Evolutionary conservation across 2,329 filamentous ascomycete species (phyloP).

Genomic region (Mollisia scopiformis): DNA sequence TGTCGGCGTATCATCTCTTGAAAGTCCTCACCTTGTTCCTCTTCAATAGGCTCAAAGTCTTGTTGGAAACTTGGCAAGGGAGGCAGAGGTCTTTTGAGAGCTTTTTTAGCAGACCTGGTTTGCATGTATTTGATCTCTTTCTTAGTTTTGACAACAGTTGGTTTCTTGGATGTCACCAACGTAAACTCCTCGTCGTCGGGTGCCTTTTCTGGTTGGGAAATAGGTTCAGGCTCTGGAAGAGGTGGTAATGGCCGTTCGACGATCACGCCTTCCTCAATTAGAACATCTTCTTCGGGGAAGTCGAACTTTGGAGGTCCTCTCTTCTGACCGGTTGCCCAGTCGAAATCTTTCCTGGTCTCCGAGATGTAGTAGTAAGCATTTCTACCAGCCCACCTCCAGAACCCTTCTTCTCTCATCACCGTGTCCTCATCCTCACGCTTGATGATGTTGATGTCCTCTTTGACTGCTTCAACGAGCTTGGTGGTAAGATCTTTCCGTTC

Average conservation of each 20-base stretch:
- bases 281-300: conserved; percentile 9
- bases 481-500: conserved; percentile 30
- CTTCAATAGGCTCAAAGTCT: not conserved
- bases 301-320: conserved; percentile 12
- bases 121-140: not conserved
- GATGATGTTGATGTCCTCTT: conserved; percentile 33
- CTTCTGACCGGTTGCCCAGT: conserved; percentile 36
- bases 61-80: not conserved
- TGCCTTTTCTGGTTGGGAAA: not conserved
- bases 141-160: not conserved
- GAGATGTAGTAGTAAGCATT: conserved; percentile 26
- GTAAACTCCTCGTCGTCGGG: not conserved
- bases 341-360: conserved; percentile 25
- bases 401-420: conserved; percentile 31
- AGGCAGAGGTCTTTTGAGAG: not conserved
- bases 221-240: not conserved
- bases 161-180: not conserved
- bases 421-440: conserved; percentile 30
- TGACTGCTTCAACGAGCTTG: conserved; percentile 31
- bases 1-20: not conserved
- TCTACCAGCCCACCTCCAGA: conserved; percentile 37
- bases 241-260: not conserved
- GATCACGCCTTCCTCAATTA: not conserved
- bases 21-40: not conserved
- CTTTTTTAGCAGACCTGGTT: not conserved